Base-by-base conservation (phyloP, 2,329 filamentous ascomycete genomes). In the Aspergillus fischeri region DNA sequence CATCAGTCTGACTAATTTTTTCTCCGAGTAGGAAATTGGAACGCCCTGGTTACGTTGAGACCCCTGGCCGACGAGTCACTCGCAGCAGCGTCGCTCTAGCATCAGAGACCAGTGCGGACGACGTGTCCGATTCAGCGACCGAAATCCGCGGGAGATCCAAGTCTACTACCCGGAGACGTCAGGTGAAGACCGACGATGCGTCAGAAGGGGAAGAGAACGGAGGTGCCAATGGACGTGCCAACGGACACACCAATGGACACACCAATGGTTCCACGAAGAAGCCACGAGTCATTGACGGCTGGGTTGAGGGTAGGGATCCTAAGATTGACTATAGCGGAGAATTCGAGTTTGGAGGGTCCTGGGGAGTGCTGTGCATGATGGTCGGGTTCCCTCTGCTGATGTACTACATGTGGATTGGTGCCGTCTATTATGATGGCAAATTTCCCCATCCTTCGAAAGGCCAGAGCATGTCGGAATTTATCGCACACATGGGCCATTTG, bases 381-480 rank as follows among this genome's bases (percentile, higher is more conserved):
- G 82, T 92, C 61, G 86, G 89, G 49, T 99, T 97, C 76, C 94
- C 94, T n/a, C 61, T 87, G 41, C 83, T 99, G 67, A 97, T 97
- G 93, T 97, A 91, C 83, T 97, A 97, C 79, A 96, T 99, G 92
- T 97, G 92, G 92, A 87, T 96, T 74, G 94, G 94, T 52, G 90
- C 93, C 35, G 92, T 88, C 51, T 96, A 93, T 78, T 99, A 97
- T 77, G 80, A 91, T 71, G 93, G 93, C 65, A 86, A 89, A 62
- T 81, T 95, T 52, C 94, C 94, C 17, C 77, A 79, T 47, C 89
- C 86, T 1, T 77, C 78, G 2, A 72, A 83, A 47, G 89, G 83
- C 45, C 83, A 96, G 79, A 86, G 81, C 65, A 84, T 85, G 71
- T 64, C 70, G 11, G 86, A 93, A 20, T 97, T 97, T 72, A 80